A percentile compares a stretch with the other conserved stretches of the same genome.
phyloP scores from a whole-genome alignment of 2,329 filamentous ascomycete genomes.

The Paradendryphiella salina region DNA sequence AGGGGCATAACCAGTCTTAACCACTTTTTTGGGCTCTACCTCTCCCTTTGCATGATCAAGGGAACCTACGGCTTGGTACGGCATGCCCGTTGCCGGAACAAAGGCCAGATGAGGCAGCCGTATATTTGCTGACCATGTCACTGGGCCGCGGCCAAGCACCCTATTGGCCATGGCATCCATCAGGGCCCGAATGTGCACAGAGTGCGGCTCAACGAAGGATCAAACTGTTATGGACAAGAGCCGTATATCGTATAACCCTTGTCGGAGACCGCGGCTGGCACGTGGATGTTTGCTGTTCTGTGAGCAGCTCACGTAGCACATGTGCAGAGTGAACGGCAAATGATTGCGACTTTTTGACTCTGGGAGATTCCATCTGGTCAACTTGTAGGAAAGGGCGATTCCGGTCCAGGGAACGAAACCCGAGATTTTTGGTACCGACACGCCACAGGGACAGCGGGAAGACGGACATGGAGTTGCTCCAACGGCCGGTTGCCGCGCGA shows the following conservation, averaged over 20 bases:
- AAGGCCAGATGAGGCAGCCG: not conserved
- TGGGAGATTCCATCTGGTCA: not conserved
- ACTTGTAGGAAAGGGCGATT: not conserved
- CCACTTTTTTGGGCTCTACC: not conserved
- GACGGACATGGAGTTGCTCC: not conserved
- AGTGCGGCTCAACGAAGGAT: not conserved
- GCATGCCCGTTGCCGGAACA: not conserved
- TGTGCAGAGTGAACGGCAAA: not conserved
- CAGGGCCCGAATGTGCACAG: not conserved
- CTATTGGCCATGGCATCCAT: not conserved
- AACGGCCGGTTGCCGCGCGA: not conserved
- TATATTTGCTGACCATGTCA: not conserved
- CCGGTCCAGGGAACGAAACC: not conserved
- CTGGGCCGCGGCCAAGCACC: not conserved
- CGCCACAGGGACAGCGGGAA: not conserved
- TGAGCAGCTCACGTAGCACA: not conserved
- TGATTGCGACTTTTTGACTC: not conserved
- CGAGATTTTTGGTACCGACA: not conserved
- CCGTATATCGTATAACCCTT: not conserved
- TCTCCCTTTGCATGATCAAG: not conserved
- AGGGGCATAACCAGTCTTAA: not conserved
- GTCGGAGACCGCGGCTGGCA: too few relatives aligned
- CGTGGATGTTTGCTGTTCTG: too few relatives aligned
- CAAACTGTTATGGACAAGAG: not conserved
- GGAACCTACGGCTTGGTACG: not conserved